Evolutionary conservation across 1,139 yeast species (phyloP).

Genomic region (Lodderomyces beijingensis): DNA sequence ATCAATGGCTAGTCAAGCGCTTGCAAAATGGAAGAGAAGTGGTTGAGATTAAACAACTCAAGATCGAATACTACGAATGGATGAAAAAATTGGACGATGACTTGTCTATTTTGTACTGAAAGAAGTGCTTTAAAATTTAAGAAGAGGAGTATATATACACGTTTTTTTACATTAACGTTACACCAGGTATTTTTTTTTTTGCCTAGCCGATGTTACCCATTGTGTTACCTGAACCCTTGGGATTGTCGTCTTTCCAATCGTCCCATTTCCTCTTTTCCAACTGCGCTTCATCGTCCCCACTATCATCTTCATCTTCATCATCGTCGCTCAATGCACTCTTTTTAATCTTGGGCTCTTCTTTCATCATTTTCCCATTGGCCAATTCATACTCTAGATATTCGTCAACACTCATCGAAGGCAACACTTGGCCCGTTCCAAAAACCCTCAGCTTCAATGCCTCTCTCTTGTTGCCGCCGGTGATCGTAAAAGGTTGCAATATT

Average conservation of each 20-base stretch:
- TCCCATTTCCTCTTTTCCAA: conserved; percentile 80
- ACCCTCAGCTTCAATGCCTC: conserved; percentile 61
- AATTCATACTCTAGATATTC: conserved; percentile 85
- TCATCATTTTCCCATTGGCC: conserved; percentile 73
- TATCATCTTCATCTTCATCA: conserved; percentile 25
- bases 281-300: conserved; percentile 46
- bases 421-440: conserved; percentile 85
- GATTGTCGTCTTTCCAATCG: conserved; percentile 82
- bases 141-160: conserved; percentile 3
- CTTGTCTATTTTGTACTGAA: conserved; percentile 6
- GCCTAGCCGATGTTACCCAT: conserved; percentile 65
- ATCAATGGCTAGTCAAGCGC: conserved; percentile 49
- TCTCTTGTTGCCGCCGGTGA: conserved; percentile 45
- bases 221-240: conserved; percentile 87
- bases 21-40: conserved; percentile 18
- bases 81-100: conserved; percentile 28
- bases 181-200: not conserved
- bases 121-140: not conserved
- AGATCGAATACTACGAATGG: conserved; percentile 34
- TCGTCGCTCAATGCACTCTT: conserved; percentile 27
- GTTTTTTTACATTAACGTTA: no score
- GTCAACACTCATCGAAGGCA: conserved; percentile 95
- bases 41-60: conserved; percentile 28
- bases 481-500: conserved; percentile 79
- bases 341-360: conserved; percentile 38